These are phyloP conservation scores for Cyberlindnera lachancei DNA, from an alignment of 805 yeast species.

Conservation along the genomic window DNA sequence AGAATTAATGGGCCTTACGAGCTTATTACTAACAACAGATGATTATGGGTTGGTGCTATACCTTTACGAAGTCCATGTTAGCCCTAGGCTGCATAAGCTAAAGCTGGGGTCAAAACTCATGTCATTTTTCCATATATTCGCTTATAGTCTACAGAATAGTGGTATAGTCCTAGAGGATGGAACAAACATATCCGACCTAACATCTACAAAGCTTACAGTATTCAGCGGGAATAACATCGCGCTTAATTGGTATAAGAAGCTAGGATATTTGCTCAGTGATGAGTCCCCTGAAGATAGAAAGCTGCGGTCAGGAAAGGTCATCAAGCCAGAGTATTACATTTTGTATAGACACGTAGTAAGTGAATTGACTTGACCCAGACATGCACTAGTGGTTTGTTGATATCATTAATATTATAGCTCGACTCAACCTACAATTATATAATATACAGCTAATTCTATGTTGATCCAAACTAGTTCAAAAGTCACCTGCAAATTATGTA, in stretches of 20 bases:
- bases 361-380: too few species aligned
- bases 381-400: too few species aligned
- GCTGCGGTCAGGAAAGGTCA: constrained; percentile 31
- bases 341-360: constrained; percentile 14
- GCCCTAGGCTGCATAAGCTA: constrained; percentile 25
- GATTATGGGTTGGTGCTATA: constrained; percentile 35
- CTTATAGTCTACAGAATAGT: constrained; percentile 8
- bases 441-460: too few species aligned
- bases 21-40: constrained; percentile 38
- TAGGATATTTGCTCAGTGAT: constrained; percentile 31
- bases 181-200: constrained; percentile 4
- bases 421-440: too few species aligned
- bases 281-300: constrained; percentile 38
- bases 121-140: constrained; percentile 27
- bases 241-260: constrained; percentile 32
- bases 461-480: too few species aligned
- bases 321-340: constrained; percentile 39
- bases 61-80: constrained; percentile 50
- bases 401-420: too few species aligned
- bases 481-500: too few species aligned
- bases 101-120: constrained; percentile 36
- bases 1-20: constrained; percentile 35
- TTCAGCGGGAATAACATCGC: constrained; percentile 40
- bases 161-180: background rate
- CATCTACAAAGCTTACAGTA: constrained; percentile 36